Evolutionary conservation across 176 grass and related monocot genomes (phyloP).

Genomic region (Alopecurus myosuroides): DNA sequence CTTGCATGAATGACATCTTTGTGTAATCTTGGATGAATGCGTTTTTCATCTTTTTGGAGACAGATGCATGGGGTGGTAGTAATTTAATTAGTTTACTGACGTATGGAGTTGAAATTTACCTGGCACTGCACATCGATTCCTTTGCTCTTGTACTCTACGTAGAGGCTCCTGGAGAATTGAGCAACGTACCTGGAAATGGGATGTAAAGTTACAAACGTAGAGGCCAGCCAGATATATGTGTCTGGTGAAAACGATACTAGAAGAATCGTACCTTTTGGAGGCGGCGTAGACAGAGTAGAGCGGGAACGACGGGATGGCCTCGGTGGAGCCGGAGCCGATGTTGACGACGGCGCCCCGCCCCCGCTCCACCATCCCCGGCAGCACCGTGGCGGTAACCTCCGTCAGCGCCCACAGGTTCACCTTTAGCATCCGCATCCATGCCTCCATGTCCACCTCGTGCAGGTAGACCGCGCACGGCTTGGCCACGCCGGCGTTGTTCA

Average conservation of each 20-base stretch:
- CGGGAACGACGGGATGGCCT: constrained; percentile 40
- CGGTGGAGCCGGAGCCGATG: constrained; percentile 41
- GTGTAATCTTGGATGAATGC: too few relatives aligned
- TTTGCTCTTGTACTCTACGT: constrained; percentile 32
- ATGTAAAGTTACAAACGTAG: too few relatives aligned
- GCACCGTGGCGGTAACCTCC: constrained; percentile 37
- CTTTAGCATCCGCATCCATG: constrained; percentile 20
- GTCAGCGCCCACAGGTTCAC: constrained; percentile 45
- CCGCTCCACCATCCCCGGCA: constrained; percentile 36
- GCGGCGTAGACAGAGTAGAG: constrained; percentile 48
- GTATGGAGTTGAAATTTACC: too few relatives aligned
- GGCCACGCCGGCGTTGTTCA: constrained; percentile 53
- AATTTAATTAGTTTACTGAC: too few relatives aligned
- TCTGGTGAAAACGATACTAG: too few relatives aligned
- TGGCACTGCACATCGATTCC: constrained; percentile 58
- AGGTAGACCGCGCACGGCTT: constrained; percentile 34
- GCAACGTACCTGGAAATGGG: constrained; percentile 35
- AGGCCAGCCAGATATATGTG: too few relatives aligned
- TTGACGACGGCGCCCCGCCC: constrained; percentile 49
- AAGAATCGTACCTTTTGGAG: constrained; percentile 7
- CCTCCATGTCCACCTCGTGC: constrained; percentile 48
- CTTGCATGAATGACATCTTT: too few relatives aligned
- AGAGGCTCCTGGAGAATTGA: constrained; percentile 38
- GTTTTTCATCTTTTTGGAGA: too few relatives aligned
- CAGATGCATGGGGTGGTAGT: too few relatives aligned